These are phyloP conservation scores for Tanacetum coccineum DNA, from an alignment of 129 eudicot genomes.

Conservation along the genomic window DNA sequence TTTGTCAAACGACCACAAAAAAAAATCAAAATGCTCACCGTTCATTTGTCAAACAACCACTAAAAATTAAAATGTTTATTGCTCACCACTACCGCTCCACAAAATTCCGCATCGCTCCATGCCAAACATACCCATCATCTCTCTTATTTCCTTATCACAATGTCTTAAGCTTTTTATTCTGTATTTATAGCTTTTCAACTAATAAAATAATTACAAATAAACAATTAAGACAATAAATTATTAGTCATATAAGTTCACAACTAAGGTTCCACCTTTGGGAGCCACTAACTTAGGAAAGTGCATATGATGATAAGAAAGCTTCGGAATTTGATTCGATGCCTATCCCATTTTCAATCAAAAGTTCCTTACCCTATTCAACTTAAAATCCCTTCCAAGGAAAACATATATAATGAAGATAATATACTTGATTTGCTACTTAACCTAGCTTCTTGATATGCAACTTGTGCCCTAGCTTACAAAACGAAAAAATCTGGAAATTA, in stretches of 20 bases:
- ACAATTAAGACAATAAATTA: background rate
- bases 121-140: no score
- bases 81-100: no score
- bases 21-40: no score
- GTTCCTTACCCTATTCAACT: constrained; percentile 3
- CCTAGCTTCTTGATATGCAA: background rate
- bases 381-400: background rate
- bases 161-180: no score
- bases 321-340: constrained; percentile 39
- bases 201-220: background rate
- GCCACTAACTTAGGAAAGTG: constrained; percentile 35
- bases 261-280: constrained; percentile 20
- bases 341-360: constrained; percentile 17
- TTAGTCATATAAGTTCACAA: background rate
- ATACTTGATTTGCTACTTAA: no score
- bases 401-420: background rate
- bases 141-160: no score
- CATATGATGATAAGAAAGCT: constrained; percentile 35
- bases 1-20: no score
- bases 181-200: background rate
- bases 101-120: no score
- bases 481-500: no score
- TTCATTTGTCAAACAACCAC: no score
- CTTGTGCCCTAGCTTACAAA: no score
- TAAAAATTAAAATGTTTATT: no score